phyloP scores from a whole-genome alignment of 495 filamentous ascomycete species.

The Penicillium lividum region DNA sequence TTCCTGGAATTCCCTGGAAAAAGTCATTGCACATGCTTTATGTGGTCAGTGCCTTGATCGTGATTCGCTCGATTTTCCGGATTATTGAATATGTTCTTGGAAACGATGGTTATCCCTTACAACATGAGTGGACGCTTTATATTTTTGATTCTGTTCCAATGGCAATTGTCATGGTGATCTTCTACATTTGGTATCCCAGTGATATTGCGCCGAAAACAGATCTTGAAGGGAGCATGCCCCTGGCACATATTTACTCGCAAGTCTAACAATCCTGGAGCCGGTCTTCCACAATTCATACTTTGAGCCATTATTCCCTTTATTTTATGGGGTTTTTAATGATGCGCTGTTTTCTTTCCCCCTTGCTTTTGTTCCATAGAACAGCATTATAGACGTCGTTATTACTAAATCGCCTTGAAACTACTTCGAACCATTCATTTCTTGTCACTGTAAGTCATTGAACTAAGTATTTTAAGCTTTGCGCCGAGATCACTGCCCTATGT shows the following conservation, averaged over 20 bases:
- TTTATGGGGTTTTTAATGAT: too few species aligned
- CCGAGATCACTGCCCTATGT: too few species aligned
- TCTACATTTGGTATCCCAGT: slow-evolving; percentile 31
- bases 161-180: slow-evolving; percentile 48
- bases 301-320: too few species aligned
- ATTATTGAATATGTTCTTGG: slow-evolving; percentile 60
- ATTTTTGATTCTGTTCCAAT: slow-evolving; percentile 41
- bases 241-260: slow-evolving; percentile 10
- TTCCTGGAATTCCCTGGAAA: slow-evolving; percentile 41
- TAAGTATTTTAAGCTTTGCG: too few species aligned
- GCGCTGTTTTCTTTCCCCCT: too few species aligned
- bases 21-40: slow-evolving; percentile 53
- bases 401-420: too few species aligned
- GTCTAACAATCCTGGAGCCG: too few species aligned
- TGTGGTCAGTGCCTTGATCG: slow-evolving; percentile 47
- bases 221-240: slow-evolving; percentile 9
- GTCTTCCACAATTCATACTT: too few species aligned
- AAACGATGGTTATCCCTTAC: slow-evolving; percentile 45
- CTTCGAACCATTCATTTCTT: too few species aligned
- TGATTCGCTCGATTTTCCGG: slow-evolving; percentile 60
- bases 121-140: slow-evolving; percentile 28
- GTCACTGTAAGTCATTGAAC: too few species aligned
- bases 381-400: too few species aligned
- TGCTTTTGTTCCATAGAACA: too few species aligned
- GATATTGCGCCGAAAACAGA: background rate